These are phyloP conservation scores for Leptodontidium sp. DNA, from an alignment of 2,329 filamentous ascomycete genomes.

Conservation along the genomic window DNA sequence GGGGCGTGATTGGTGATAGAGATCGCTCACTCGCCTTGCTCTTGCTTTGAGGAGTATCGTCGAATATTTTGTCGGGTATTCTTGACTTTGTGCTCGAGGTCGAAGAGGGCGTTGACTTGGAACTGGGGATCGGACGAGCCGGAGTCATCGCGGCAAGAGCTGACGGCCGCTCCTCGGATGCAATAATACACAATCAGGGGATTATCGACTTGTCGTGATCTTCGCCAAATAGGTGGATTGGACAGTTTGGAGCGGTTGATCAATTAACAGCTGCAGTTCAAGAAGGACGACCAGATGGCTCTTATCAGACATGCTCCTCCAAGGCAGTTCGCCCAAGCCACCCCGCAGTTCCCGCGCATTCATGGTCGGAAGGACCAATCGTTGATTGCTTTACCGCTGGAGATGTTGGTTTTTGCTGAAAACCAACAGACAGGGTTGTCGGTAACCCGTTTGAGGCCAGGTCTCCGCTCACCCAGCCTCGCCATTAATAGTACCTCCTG, in stretches of 20 bases:
- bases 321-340: background rate
- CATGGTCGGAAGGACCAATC: background rate
- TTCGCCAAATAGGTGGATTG: background rate
- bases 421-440: slow-evolving; percentile 9
- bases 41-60: background rate
- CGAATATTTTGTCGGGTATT: background rate
- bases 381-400: background rate
- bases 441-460: slow-evolving; percentile 10
- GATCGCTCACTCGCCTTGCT: background rate
- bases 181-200: background rate
- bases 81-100: background rate
- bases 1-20: slow-evolving; percentile 1
- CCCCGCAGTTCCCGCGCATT: background rate
- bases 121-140: background rate
- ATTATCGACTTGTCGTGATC: background rate
- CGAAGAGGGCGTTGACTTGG: background rate
- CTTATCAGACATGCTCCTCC: background rate
- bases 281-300: background rate
- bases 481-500: slow-evolving; percentile 9
- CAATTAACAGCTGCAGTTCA: background rate
- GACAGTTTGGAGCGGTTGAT: background rate
- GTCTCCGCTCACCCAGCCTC: slow-evolving; percentile 8
- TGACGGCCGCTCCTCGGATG: background rate
- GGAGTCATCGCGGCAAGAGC: background rate
- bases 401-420: background rate